Base-by-base conservation (phyloP, 1,139 yeast species). In the Magnusiomyces suaveolens region DNA sequence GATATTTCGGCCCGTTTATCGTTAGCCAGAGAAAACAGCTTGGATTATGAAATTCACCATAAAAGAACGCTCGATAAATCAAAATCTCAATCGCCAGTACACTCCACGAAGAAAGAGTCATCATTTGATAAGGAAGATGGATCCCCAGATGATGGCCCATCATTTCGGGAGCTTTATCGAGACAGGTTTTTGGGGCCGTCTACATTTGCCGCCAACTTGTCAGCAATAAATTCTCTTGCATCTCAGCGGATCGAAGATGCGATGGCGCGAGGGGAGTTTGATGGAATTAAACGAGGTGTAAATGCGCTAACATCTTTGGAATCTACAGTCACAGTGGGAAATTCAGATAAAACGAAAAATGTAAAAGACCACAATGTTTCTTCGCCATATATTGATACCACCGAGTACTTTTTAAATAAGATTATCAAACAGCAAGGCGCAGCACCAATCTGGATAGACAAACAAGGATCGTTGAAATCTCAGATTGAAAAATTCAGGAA, bases 361-460 rank as follows among this genome's bases (percentile, higher is more conserved):
- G 63, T 84, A 26, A 65, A 66, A 41, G 79, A 76, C 21, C 70
- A 64, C 32, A 32, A 53, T 2, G 63, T 66, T 18, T 66, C 71
- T 38, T 72, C 73, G 52, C 76, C 79, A 0, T 77, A 74, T 60
- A 69, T 82, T 12, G 84, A 81, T 60, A 70, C 80, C 29, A 82
- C 86, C 0, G 85, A 80, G 60, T 81, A 77, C 62, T 87, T 86
- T 64, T 70, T 88, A 66, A 83, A 82, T 59, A 82, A 86, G 61
- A 83, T 88, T 51, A 71, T 88, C 57, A 82, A 80, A 60, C 78
- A 80, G 48, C 96, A 88, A 66, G 89, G 87, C 50, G 82, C 86
- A 0, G 73, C 83, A 12, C 96, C 96, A 0, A 94, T 95, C 0
- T 88, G 96, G 96, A 83, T 88, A 36, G 95, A 87, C 62, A 81